Percentiles rank a stretch among this genome's conserved stretches.
Evolutionary conservation across 805 yeast species (phyloP).

Genomic region (Sugiyamaella valdiviana): DNA sequence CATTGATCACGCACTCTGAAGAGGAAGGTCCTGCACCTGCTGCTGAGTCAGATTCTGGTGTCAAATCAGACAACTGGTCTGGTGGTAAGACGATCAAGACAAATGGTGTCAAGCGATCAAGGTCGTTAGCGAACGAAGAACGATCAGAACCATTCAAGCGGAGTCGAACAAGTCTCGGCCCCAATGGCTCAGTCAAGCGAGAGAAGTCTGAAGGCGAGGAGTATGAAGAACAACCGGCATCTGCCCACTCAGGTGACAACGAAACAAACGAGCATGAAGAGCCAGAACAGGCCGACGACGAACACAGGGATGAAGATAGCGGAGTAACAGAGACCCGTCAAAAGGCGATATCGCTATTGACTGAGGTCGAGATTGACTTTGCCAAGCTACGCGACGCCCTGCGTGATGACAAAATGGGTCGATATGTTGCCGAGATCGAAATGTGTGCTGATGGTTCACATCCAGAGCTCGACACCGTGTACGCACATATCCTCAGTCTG

Average conservation of each 20-base stretch:
- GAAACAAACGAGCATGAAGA: constrained; percentile 12
- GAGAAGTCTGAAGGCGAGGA: neutral
- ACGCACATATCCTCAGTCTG: constrained; percentile 63
- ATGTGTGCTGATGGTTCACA: constrained; percentile 86
- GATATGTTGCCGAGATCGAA: constrained; percentile 74
- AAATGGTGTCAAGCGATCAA: neutral
- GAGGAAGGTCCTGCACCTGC: neutral
- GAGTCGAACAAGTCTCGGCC: neutral
- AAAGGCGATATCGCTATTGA: constrained; percentile 64
- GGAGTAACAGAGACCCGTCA: constrained; percentile 37
- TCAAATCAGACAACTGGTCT: neutral
- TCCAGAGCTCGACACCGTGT: constrained; percentile 75
- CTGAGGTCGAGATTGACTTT: constrained; percentile 77
- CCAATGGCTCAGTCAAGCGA: neutral
- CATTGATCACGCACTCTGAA: neutral
- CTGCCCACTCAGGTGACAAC: constrained; percentile 21
- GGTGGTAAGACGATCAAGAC: neutral
- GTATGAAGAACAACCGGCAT: neutral
- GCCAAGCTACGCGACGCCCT: constrained; percentile 79
- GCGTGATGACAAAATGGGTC: constrained; percentile 73
- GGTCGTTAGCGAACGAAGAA: neutral
- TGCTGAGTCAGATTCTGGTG: neutral
- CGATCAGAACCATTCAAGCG: neutral
- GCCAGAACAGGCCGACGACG: constrained; percentile 26
- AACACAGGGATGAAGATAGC: constrained; percentile 19